Percentiles rank a stretch among this genome's conserved stretches.
Conservation (phyloP, 2,329 filamentous ascomycete genomes). For the Sporothrix brunneoviolacea region DNA sequence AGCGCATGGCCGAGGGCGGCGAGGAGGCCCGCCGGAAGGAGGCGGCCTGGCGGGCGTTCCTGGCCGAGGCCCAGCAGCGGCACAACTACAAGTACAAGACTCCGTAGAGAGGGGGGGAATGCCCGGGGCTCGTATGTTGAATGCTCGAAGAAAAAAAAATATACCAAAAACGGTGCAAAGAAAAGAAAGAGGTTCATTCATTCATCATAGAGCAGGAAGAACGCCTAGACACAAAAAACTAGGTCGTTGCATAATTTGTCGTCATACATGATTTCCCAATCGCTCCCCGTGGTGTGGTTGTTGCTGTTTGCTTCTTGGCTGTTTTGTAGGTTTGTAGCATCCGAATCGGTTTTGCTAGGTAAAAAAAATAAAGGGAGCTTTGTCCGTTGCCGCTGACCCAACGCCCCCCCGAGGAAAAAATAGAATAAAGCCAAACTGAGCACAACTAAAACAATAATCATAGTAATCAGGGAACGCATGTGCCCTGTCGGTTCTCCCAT, state of each 20-base stretch:
- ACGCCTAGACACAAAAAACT: no score
- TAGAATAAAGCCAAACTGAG: neutral
- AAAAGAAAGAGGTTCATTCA: neutral
- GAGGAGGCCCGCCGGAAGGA: constrained; percentile 40
- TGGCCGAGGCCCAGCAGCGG: constrained; percentile 38
- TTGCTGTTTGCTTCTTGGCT: neutral
- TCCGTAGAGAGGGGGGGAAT: constrained; percentile 27
- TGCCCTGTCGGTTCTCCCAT: neutral
- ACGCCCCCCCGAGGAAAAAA: no score
- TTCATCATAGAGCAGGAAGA: neutral
- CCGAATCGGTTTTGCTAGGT: no score
- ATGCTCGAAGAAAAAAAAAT: neutral
- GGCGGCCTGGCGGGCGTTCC: constrained; percentile 28
- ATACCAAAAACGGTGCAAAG: neutral
- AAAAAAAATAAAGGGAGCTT: no score
- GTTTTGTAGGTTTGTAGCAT: neutral
- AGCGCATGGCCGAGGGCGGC: constrained; percentile 31
- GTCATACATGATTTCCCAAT: neutral
- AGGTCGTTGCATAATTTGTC: neutral
- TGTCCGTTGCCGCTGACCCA: no score
- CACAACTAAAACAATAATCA: no score
- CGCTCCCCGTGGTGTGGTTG: neutral
- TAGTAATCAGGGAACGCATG: no score
- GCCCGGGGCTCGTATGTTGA: no score
- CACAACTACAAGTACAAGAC: constrained; percentile 42